Evolutionary conservation across 2,329 filamentous ascomycete species (phyloP).

Genomic region (Biscogniauxia marginata): DNA sequence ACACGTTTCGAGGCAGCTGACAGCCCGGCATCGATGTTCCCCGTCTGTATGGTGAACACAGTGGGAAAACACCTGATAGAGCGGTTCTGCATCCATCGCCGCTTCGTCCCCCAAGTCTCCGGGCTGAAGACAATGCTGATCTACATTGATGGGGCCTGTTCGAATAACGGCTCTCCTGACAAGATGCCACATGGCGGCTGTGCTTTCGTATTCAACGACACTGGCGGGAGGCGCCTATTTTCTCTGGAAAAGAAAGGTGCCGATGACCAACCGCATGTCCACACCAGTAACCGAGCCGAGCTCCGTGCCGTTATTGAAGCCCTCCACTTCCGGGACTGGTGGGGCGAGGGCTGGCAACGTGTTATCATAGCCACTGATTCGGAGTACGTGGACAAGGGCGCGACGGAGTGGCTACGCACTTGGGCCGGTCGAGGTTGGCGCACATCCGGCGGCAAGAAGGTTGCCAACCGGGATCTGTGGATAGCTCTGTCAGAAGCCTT

Average conservation of each 20-base stretch:
- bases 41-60: no score
- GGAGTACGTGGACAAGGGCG: slow-evolving; percentile 46
- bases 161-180: slow-evolving; percentile 39
- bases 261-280: slow-evolving; percentile 24
- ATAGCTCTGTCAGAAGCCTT: no score
- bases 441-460: slow-evolving; percentile 30
- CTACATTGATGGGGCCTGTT: slow-evolving; percentile 46
- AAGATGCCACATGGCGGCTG: slow-evolving; percentile 43
- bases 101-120: no score
- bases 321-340: slow-evolving; percentile 45
- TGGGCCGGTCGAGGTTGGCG: slow-evolving; percentile 49
- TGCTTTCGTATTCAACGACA: slow-evolving; percentile 33
- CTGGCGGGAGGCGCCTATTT: slow-evolving; percentile 18
- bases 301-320: slow-evolving; percentile 54
- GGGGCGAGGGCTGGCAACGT: slow-evolving; percentile 36
- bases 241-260: slow-evolving; percentile 45
- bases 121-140: no score
- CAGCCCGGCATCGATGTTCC: no score
- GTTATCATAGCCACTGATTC: slow-evolving; percentile 56
- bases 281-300: slow-evolving; percentile 55
- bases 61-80: no score
- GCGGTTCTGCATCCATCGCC: no score
- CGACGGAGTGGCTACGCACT: slow-evolving; percentile 40
- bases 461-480: slow-evolving; percentile 55
- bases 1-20: no score